A percentile compares a stretch with the other conserved stretches of the same genome.
These are phyloP conservation scores for Pulveroboletus sp. DNA, from an alignment of 1,284 basidiomycete genomes.

Conservation along the genomic window DNA sequence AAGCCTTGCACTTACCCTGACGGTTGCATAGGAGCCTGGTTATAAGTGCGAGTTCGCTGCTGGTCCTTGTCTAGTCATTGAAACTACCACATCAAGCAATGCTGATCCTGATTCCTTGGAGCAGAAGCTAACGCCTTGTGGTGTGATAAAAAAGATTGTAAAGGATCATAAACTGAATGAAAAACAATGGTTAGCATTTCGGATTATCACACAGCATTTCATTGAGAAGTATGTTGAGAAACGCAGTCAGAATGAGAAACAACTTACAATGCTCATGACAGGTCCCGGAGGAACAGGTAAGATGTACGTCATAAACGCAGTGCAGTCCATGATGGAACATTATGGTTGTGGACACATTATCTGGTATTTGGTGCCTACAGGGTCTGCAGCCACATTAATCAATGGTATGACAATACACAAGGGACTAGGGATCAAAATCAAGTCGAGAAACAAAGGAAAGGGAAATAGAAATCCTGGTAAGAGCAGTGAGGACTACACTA, in stretches of 20 bases:
- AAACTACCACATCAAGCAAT: background rate
- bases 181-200: background rate
- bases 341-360: constrained; percentile 3
- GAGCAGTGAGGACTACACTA: background rate
- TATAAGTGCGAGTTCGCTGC: background rate
- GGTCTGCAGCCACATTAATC: background rate
- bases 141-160: background rate
- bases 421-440: constrained; percentile 1
- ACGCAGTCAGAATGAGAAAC: background rate
- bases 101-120: background rate
- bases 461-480: background rate
- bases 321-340: background rate
- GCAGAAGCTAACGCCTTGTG: background rate
- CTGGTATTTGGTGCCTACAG: background rate
- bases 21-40: no score
- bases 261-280: background rate
- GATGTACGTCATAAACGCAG: background rate
- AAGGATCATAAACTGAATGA: background rate
- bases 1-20: no score
- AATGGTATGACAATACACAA: constrained; percentile 7
- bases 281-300: constrained; percentile 1
- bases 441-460: background rate
- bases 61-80: background rate
- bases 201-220: background rate
- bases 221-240: background rate